These are phyloP conservation scores for Fusarium scirpi DNA, from an alignment of 2,329 filamentous ascomycete genomes.

Conservation along the genomic window DNA sequence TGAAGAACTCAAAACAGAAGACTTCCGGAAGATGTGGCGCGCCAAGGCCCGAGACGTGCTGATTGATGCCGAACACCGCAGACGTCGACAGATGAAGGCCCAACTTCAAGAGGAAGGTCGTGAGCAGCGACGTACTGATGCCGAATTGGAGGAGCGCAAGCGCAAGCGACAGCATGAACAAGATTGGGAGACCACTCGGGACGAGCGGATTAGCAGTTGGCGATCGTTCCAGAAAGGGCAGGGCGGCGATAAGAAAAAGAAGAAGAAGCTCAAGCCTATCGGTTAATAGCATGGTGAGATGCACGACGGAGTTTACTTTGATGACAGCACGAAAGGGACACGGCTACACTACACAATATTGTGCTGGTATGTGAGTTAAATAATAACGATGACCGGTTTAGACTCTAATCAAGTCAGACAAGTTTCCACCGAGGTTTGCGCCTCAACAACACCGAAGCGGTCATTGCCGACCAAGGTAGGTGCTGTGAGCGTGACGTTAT, in stretches of 20 bases:
- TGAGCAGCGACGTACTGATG: slow-evolving; percentile 86
- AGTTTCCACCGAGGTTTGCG: slow-evolving; percentile 28
- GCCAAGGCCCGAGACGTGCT: slow-evolving; percentile 91
- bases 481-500: slow-evolving; percentile 18
- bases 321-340: slow-evolving; percentile 22
- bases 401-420: slow-evolving; percentile 50
- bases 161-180: slow-evolving; percentile 92
- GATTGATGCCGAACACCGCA: slow-evolving; percentile 89
- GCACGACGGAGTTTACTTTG: slow-evolving; percentile 22
- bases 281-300: slow-evolving; percentile 54
- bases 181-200: slow-evolving; percentile 93
- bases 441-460: slow-evolving; percentile 17
- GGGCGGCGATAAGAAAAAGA: slow-evolving; percentile 70
- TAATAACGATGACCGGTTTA: slow-evolving; percentile 46
- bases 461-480: slow-evolving; percentile 36
- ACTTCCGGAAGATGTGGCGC: slow-evolving; percentile 88
- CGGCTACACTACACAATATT: slow-evolving; percentile 25
- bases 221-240: slow-evolving; percentile 87
- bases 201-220: slow-evolving; percentile 94
- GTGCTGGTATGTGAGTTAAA: slow-evolving; percentile 51
- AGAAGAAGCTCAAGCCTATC: slow-evolving; percentile 77
- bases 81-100: slow-evolving; percentile 87
- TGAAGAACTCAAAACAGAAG: slow-evolving; percentile 84
- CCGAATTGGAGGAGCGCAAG: slow-evolving; percentile 83
- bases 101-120: slow-evolving; percentile 97